Conservation (phyloP, 2,329 filamentous ascomycete genomes). For the Neoscytalidium dimidiatum region DNA sequence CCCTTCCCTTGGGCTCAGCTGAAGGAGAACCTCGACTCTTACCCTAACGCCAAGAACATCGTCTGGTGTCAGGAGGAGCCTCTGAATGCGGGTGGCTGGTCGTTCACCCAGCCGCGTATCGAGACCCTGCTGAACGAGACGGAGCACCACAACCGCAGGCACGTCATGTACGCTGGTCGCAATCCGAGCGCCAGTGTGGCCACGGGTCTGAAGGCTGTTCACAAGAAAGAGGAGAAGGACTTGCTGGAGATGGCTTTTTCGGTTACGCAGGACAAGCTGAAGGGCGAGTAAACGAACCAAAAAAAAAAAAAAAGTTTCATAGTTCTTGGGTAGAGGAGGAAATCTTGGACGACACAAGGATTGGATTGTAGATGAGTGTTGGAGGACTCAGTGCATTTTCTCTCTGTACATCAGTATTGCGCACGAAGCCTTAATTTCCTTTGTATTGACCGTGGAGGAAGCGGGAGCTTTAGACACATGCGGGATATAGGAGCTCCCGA, state of each 20-base stretch:
- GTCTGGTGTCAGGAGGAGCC: conserved; percentile 98
- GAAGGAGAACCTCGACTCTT: conserved; percentile 93
- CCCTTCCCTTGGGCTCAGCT: conserved; percentile 98
- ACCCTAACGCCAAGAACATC: conserved; percentile 96
- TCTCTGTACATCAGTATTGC: conserved; percentile 12
- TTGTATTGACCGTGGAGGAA: conserved; percentile 2
- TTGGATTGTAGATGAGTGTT: background rate
- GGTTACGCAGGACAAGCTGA: conserved; percentile 66
- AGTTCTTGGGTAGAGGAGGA: background rate
- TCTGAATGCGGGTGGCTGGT: conserved; percentile 95
- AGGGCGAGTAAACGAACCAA: conserved; percentile 56
- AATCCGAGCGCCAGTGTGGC: conserved; percentile 92
- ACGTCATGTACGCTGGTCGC: conserved; percentile 95
- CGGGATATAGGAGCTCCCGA: conserved; percentile 5
- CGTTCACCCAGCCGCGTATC: conserved; percentile 93
- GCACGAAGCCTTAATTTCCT: background rate
- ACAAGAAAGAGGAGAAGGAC: conserved; percentile 91
- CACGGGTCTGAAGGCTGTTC: conserved; percentile 83
- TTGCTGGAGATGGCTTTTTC: conserved; percentile 67
- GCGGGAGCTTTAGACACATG: conserved; percentile 12
- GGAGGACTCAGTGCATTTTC: conserved; percentile 12
- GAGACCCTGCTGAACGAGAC: conserved; percentile 96
- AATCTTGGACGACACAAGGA: background rate
- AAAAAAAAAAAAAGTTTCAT: background rate
- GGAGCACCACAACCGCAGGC: conserved; percentile 86